Evolutionary conservation across 305 asterid species (phyloP).

Genomic region (Fraxinus baroniana): DNA sequence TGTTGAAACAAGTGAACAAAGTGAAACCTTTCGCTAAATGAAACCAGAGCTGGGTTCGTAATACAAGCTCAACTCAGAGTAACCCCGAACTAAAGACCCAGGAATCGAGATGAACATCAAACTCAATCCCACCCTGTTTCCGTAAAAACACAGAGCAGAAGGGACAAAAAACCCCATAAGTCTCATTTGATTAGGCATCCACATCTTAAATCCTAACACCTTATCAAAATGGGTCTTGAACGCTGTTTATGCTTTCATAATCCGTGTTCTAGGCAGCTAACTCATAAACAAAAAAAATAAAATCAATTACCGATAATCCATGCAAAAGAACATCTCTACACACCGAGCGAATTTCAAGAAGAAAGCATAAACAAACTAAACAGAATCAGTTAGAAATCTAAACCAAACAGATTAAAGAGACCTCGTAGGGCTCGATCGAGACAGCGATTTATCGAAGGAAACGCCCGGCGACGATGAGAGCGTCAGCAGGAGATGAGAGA

Average conservation of each 20-base stretch:
- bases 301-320: constrained; percentile 8
- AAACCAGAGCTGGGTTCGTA: neutral
- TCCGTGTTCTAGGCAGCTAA: neutral
- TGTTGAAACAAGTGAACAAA: constrained; percentile 6
- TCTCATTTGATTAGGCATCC: neutral
- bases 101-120: constrained; percentile 7
- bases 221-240: neutral
- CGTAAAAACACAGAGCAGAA: constrained; percentile 5
- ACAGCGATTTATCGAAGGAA: constrained; percentile 14
- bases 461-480: constrained; percentile 14
- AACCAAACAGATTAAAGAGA: constrained; percentile 16
- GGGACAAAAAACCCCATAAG: neutral
- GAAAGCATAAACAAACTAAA: neutral
- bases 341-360: neutral
- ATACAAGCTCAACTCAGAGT: constrained; percentile 21
- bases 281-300: neutral
- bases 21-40: neutral
- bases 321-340: constrained; percentile 11
- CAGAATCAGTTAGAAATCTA: constrained; percentile 2
- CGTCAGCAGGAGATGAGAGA: constrained; percentile 28
- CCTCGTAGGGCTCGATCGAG: constrained; percentile 32
- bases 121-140: constrained; percentile 10
- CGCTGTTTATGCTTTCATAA: constrained; percentile 4
- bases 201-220: neutral
- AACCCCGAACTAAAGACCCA: constrained; percentile 2